Conservation (phyloP, 352 stramenopile genomes). For the Globisporangium radiosum region DNA sequence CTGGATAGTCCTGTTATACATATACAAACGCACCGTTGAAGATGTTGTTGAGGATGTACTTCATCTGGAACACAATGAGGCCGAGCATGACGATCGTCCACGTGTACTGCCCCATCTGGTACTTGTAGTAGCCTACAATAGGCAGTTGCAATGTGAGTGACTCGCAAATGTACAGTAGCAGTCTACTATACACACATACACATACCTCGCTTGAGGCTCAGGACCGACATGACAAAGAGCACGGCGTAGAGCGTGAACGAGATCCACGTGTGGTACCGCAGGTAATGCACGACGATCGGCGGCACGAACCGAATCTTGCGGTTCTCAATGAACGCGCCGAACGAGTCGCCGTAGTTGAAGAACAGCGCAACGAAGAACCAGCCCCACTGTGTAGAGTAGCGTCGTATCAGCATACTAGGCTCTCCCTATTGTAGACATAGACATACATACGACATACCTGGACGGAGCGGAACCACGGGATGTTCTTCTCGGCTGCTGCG, state of each 20-base stretch:
- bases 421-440: background rate
- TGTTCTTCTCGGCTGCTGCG: constrained; percentile 90
- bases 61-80: constrained; percentile 95
- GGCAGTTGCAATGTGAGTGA: no score
- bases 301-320: constrained; percentile 80
- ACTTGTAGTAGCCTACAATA: constrained; percentile 5
- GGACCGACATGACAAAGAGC: constrained; percentile 95
- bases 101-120: constrained; percentile 83
- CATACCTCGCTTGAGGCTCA: constrained; percentile 88
- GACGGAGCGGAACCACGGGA: constrained; percentile 96
- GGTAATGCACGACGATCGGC: constrained; percentile 76
- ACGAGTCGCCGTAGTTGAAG: constrained; percentile 92
- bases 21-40: constrained; percentile 71
- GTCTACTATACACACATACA: background rate
- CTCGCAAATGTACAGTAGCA: background rate
- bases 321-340: constrained; percentile 80
- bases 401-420: no score
- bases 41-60: constrained; percentile 96
- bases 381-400: constrained; percentile 78
- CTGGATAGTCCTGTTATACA: background rate
- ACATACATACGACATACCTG: constrained; percentile 23
- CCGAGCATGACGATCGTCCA: constrained; percentile 95
- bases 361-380: constrained; percentile 97
- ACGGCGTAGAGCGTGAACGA: constrained; percentile 93
- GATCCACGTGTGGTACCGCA: constrained; percentile 88